Evolutionary conservation across 106 monocot genomes (phyloP).

Genomic region (Apostasia ramifera): DNA sequence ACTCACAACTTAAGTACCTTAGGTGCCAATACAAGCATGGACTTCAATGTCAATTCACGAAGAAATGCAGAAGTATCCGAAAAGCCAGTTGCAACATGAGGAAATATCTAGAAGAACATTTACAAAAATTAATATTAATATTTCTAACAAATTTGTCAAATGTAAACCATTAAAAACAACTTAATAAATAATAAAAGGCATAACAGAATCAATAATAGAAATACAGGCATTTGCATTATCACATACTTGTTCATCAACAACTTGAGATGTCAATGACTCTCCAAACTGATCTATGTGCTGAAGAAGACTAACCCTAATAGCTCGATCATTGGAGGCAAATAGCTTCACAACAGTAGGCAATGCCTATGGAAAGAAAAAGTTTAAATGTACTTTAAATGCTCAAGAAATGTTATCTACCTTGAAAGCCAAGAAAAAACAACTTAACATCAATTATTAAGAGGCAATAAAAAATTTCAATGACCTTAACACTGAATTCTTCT

Average conservation of each 20-base stretch:
- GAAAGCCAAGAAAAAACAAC: too few relatives aligned
- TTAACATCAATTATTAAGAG: too few relatives aligned
- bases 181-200: neutral
- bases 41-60: conserved; percentile 92
- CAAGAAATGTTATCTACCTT: too few relatives aligned
- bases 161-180: too few relatives aligned
- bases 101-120: conserved; percentile 56
- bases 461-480: conserved; percentile 4
- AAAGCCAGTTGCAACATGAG: conserved; percentile 94
- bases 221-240: neutral
- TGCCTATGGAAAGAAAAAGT: conserved; percentile 27
- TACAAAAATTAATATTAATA: conserved; percentile 1
- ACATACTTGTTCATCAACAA: conserved; percentile 92
- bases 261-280: conserved; percentile 75
- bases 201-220: neutral
- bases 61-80: conserved; percentile 96
- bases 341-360: conserved; percentile 92
- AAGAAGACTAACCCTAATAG: conserved; percentile 88
- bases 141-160: neutral
- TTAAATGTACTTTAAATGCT: neutral
- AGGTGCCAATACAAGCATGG: conserved; percentile 90
- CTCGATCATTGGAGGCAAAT: conserved; percentile 91
- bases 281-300: conserved; percentile 99
- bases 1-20: conserved; percentile 45
- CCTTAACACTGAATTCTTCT: conserved; percentile 85